Conservation (phyloP, 208 protist genomes). For the Wallacemonas sp. region DNA sequence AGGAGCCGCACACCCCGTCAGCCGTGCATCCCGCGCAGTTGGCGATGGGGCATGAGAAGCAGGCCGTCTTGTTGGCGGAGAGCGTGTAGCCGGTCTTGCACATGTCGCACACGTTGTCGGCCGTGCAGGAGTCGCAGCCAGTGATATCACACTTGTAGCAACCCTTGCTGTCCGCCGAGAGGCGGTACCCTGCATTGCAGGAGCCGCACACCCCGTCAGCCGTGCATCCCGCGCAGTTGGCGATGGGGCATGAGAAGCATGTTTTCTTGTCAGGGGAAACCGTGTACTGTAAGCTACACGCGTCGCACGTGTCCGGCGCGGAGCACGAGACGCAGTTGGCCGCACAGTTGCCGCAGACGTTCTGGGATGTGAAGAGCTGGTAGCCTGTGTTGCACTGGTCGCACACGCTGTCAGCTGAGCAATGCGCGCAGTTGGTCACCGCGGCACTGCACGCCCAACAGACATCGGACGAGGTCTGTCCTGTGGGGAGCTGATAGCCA, state of each 20-base stretch:
- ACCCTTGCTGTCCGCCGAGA: neutral
- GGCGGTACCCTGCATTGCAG: neutral
- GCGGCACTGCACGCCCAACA: conserved; percentile 24
- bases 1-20: neutral
- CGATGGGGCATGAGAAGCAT: neutral
- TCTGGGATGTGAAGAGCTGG: neutral
- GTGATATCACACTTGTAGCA: neutral
- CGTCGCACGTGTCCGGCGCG: conserved; percentile 5
- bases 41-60: neutral
- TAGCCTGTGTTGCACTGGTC: neutral
- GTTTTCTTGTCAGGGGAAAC: neutral
- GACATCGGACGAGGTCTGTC: neutral
- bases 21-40: neutral
- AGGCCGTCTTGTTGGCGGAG: neutral
- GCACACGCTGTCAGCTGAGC: neutral
- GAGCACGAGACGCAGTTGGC: conserved; percentile 3
- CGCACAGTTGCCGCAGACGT: conserved; percentile 6
- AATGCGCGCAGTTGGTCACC: conserved; percentile 19
- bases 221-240: neutral
- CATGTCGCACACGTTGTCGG: neutral
- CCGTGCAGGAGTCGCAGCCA: neutral
- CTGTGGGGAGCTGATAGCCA: conserved; percentile 7
- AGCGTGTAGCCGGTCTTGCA: neutral
- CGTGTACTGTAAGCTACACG: neutral
- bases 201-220: neutral